Evolutionary conservation across 371 early-diverging fungal species (phyloP), one percentile per base, ranked within the genome.

Genomic region (Mortierella sp.): DNA sequence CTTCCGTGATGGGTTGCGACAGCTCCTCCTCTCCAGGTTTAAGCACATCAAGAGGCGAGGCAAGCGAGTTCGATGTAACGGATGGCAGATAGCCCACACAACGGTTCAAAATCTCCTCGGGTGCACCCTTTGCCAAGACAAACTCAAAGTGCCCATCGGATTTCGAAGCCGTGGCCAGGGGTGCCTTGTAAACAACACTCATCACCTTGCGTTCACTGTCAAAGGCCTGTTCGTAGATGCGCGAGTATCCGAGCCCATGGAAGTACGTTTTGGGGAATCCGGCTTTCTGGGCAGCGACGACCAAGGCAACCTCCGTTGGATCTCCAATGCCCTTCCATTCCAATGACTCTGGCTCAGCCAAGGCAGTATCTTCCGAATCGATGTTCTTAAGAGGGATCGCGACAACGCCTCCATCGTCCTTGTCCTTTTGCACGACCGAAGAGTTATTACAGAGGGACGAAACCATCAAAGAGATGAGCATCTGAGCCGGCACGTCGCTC

Each of bases 181-280:
- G 51, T 0, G 58, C 76, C 26, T 67, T 73, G 70, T 84, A 90
- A 0, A 93, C 81, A 11, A 90, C 88, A 71, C 91, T 91, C 97
- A 96, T 96, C 49, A 94, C 81, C 79, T 96, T 96, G 42, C 95
- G 85, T 53, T 94, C 96, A 69, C 91, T 90, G 79, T 91, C 91
- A 67, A 93, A 93, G 0, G 93, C 86, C 37, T 80, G 80, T 31
- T 86, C 86, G 61, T 75, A 82, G 11, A 81, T 52, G 37, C 61
- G 61, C 0, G 56, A 53, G 44, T 64, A 69, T 1, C 69, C 70
- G 6, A 75, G 50, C 61, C 59, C 79, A 69, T 42, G 84, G 82
- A 59, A 78, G 19, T 46, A 79, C 51, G 86, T 81, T 66, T 90
- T 91, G 32, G 90, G 86, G 72, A 89, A 84, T 0, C 89, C 78